Percentiles rank a stretch among this genome's conserved stretches.
phyloP scores from a whole-genome alignment of 2,329 filamentous ascomycete genomes.

The Aspergillus nomiae region DNA sequence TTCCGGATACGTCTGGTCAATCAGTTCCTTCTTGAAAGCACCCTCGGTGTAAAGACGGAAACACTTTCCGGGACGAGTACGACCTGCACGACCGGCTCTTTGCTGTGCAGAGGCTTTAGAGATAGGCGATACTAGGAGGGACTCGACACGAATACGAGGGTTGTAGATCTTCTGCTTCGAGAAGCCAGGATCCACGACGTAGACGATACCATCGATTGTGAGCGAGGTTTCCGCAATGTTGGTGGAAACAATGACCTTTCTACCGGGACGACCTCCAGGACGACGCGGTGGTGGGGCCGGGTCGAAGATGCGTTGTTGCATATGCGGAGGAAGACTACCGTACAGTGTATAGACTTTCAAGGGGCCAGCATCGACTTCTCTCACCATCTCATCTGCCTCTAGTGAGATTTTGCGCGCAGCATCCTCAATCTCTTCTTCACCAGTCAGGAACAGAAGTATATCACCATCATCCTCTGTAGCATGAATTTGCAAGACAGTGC shows the following conservation, averaged over 20 bases:
- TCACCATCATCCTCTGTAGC: constrained; percentile 90
- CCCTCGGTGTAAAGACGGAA: constrained; percentile 94
- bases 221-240: constrained; percentile 98
- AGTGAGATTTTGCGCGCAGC: constrained; percentile 87
- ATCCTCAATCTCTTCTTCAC: constrained; percentile 98
- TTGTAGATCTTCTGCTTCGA: constrained; percentile 99
- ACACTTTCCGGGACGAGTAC: constrained; percentile 97
- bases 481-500: constrained; percentile 96
- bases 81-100: constrained; percentile 96
- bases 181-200: constrained; percentile 98
- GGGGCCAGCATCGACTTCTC: constrained; percentile 89
- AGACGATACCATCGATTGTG: constrained; percentile 98
- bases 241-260: constrained; percentile 91
- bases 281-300: constrained; percentile 74
- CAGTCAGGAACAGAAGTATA: constrained; percentile 90
- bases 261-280: constrained; percentile 79
- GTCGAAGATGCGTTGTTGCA: constrained; percentile 95
- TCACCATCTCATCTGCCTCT: constrained; percentile 86
- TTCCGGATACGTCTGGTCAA: constrained; percentile 95
- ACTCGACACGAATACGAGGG: constrained; percentile 93
- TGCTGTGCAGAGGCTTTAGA: constrained; percentile 97
- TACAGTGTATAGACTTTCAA: constrained; percentile 91
- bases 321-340: constrained; percentile 84
- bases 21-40: constrained; percentile 97
- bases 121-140: constrained; percentile 93